Evolutionary conservation across 805 yeast genomes (phyloP), one percentile per base, ranked within the genome.

Genomic region (Pichia californica): DNA sequence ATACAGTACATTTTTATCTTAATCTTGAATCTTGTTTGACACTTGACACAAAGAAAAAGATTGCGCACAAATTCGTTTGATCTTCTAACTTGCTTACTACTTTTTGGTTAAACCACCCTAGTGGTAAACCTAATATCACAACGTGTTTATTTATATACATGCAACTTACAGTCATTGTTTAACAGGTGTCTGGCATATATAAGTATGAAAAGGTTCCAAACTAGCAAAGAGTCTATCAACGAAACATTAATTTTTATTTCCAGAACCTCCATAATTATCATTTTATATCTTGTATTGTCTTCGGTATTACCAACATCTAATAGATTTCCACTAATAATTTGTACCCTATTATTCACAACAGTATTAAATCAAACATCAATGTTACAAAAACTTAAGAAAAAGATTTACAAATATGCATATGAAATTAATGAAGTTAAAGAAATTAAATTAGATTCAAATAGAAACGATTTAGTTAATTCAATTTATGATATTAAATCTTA

Each of bases 401-500:
- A 41, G 20, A 36, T 46, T n/a, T 15, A 37, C 14, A 38, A 36
- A 21, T 42, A 32, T 26, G 32, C 43, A 8, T 36, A 36, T 25
- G 41, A 41, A 16, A 32, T 44, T 8, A 36, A 38, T 26, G 45
- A 45, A 16, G 16, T 41, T 3, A 41, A 37, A 32, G 42, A 32
- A 33, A 11, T 38, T 15, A 26, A 31, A 7, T 26, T 40, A 0
- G 52, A 49, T 15, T 36, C 44, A 11, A 52, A 57, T 3, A 53
- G 67, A 28, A 50, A 47, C 23, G 59, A 57, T 3, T 21, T 70
- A 11, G 50, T 66, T 1, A 55, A 52, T 23, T 71, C 83, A 0
- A 55, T 79, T 7, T 55, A 57, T n/a, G 71, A 79, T 11, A 58
- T 79, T n/a, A 62, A 70, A 30, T 55, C 62, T 8, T 79, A 79